These are phyloP conservation scores for Termitomyces sp. DNA, from an alignment of 768 basidiomycete genomes.

Conservation along the genomic window DNA sequence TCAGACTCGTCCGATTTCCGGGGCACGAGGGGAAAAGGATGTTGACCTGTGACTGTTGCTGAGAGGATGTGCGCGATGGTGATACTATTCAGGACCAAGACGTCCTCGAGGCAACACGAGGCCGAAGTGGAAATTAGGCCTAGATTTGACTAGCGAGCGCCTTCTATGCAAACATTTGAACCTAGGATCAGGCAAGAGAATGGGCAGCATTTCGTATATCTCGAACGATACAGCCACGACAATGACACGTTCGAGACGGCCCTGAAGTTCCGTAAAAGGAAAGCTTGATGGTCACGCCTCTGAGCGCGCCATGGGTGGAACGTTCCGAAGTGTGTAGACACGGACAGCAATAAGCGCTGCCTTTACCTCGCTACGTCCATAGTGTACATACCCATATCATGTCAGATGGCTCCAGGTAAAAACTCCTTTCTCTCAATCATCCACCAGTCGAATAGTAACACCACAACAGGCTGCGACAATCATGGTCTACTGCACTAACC, in stretches of 20 bases:
- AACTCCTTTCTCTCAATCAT: background rate
- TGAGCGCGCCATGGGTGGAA: constrained; percentile 1
- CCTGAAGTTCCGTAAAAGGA: constrained; percentile 3
- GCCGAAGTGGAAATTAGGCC: too few relatives aligned
- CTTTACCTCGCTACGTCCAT: background rate
- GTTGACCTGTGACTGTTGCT: too few relatives aligned
- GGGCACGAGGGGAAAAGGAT: too few relatives aligned
- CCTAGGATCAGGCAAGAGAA: too few relatives aligned
- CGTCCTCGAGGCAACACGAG: too few relatives aligned
- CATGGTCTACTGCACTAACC: constrained; percentile 76
- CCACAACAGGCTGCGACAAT: constrained; percentile 67
- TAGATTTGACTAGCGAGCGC: too few relatives aligned
- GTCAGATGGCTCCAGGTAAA: constrained; percentile 63
- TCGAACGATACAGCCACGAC: too few relatives aligned
- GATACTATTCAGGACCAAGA: too few relatives aligned
- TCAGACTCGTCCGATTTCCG: too few relatives aligned
- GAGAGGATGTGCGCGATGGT: too few relatives aligned
- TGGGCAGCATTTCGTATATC: too few relatives aligned
- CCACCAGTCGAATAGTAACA: background rate
- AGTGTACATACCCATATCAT: constrained; percentile 21
- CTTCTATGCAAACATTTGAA: too few relatives aligned
- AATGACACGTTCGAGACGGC: background rate
- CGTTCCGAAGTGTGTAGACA: constrained; percentile 9
- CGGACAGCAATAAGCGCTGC: background rate
- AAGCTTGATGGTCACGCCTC: constrained; percentile 1